Evolutionary conservation across 495 filamentous ascomycete genomes (phyloP), one percentile per base, ranked within the genome.

Genomic region (Aspergillus indologenus): DNA sequence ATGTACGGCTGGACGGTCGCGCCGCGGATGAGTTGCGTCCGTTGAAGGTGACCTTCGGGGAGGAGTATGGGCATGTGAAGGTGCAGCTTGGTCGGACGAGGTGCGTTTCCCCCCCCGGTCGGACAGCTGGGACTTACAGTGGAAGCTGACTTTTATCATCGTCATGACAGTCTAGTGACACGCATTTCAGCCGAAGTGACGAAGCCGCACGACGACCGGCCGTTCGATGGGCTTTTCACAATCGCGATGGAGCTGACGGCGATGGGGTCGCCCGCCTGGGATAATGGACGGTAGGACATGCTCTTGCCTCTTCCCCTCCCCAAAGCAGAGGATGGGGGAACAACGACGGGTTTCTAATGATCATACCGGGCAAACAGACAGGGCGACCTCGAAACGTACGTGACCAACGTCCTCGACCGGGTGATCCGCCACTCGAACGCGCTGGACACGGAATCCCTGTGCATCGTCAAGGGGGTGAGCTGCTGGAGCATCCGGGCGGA

Each of bases 371-470:
- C 56, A 44, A 48, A 29, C 58, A 86, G 84, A 58, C 87, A 86
- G 55, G 89, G 85, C 53, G 88, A 92, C 52, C 82, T 85, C 40
- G 94, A 98, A 76, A 77, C 89, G 1, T 82, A 94, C 54, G 85
- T 96, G 45, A 89, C 92, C 11, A 87, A 92, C 42, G 80, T 92
- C 50, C 87, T 98, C 40, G 94, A 98, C 73, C 92, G 95, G 65
- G 87, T 95, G 17, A 85, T 98, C 59, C 93, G 95, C 24, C 90
- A 93, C 48, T 96, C 91, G 7, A 85, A 85, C 60, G 94, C 94
- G 11, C 81, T 98, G 22, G 92, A 96, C 68, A 96, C 91, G 24
- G 94, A 98, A 75, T 95, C 91, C 1, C 83, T 98, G 26, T 98
- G 94, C 70, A 90, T 98, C 15, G 73, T 98, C 21, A 91, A 94